Evolutionary conservation across 306 rosid genomes (phyloP), one percentile per base, ranked within the genome.

Genomic region (Adenanthera pavonina): DNA sequence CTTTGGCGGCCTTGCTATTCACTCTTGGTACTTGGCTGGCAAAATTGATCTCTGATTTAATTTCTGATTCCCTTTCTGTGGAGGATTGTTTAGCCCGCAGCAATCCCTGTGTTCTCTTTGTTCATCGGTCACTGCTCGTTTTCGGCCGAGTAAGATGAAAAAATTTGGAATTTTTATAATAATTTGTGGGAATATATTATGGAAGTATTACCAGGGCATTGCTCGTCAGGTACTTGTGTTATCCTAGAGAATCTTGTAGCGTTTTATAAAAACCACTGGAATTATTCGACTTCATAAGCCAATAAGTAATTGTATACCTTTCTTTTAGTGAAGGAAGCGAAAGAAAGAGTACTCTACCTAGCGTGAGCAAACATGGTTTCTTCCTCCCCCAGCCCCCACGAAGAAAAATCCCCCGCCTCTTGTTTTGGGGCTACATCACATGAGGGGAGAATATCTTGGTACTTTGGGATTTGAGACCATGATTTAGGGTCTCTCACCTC

Each of bases 11-110:
- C 97, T 96, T 77, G 97, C 98, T 25, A 82, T 93, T 89, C 99
- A 96, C 88, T 91, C 99, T 5, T 96, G 99, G 98, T 96, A 96
- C 84, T 81, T 96, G 89, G 99, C 98, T 10, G 92, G 97, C 84
- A 96, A 93, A 87, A 59, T 93, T 38, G 70, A 93, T 86, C 91
- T 93, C 48, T 95, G 86, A 85, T 82, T 80, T 84, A 65, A 57
- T 51, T 75, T 35, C 71, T 60, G 68, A 66, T 79, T 51, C 78
- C 80, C 83, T 44, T 57, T 66, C 70, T 81, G 8, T 60, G 8
- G 11, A 64, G 84, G 85, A 71, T 75, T 77, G 83, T n/a, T 30
- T 80, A 77, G 35, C 81, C 71, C 67, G 74, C n/a, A 52, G 14
- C 62, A 65, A 78, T 38, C 54, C 69, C 30, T 33, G 30, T 43